phyloP scores from a whole-genome alignment of 208 protist genomes.

The Leishmania major region DNA sequence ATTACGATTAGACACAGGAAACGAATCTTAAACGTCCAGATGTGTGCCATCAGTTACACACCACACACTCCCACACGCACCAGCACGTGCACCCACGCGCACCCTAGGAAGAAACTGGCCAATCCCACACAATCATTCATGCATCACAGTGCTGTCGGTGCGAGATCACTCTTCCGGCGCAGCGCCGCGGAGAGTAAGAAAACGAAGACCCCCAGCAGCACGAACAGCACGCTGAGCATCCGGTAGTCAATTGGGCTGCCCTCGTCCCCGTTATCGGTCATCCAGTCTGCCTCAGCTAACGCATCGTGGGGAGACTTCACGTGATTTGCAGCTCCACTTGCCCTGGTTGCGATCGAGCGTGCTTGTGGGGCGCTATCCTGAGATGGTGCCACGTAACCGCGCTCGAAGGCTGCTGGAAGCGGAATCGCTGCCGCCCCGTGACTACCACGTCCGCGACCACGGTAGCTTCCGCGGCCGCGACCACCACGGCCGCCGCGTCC shows the following conservation, averaged over 20 bases:
- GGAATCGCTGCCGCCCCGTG: constrained; percentile 15
- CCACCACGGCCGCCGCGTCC: constrained; percentile 26
- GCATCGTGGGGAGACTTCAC: not conserved
- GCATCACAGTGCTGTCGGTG: not conserved
- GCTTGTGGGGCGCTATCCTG: not conserved
- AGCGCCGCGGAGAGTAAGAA: constrained; percentile 27
- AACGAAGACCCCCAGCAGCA: constrained; percentile 34
- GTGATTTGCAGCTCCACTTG: constrained; percentile 2
- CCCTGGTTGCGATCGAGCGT: not conserved
- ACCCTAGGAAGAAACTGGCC: not conserved
- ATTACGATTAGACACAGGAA: not conserved
- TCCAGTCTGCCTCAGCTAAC: constrained; percentile 4
- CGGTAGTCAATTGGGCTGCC: constrained; percentile 6
- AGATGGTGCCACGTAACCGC: constrained; percentile 11
- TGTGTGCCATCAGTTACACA: not conserved
- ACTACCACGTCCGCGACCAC: constrained; percentile 15
- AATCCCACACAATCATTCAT: not conserved
- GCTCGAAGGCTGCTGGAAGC: constrained; percentile 17
- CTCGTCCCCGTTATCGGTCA: constrained; percentile 9
- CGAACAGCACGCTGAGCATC: constrained; percentile 39
- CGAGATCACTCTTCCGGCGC: not conserved
- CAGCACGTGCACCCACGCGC: not conserved
- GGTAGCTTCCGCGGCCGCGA: constrained; percentile 20
- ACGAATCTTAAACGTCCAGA: constrained; percentile 4
- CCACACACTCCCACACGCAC: not conserved